Percentiles rank a stretch among this genome's conserved stretches.
These are phyloP conservation scores for Thielaviopsis euricoi DNA, from an alignment of 2,329 filamentous ascomycete genomes.

Conservation along the genomic window DNA sequence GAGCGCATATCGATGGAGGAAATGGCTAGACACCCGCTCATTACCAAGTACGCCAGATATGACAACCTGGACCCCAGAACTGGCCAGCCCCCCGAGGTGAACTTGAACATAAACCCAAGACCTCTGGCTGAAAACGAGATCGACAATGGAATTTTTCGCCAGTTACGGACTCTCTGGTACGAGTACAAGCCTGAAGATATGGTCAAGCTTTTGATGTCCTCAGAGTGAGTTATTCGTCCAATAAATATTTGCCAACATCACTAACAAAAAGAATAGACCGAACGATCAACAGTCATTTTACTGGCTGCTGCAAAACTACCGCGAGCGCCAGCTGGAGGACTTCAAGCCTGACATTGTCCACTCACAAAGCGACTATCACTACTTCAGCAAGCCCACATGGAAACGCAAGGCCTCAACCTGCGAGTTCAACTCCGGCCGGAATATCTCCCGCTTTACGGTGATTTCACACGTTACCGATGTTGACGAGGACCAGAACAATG, in stretches of 20 bases:
- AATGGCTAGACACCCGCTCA: conserved; percentile 76
- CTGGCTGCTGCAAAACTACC: conserved; percentile 64
- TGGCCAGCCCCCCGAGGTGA: conserved; percentile 36
- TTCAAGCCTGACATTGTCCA: conserved; percentile 68
- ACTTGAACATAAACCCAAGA: conserved; percentile 45
- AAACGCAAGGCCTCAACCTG: conserved; percentile 45
- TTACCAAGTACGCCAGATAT: conserved; percentile 67
- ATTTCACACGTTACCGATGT: conserved; percentile 44
- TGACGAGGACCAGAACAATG: conserved; percentile 35
- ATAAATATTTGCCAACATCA: neutral
- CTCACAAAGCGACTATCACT: conserved; percentile 83
- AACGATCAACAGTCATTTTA: conserved; percentile 95
- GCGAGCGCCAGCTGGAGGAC: conserved; percentile 72
- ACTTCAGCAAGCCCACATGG: conserved; percentile 44
- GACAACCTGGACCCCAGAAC: conserved; percentile 45
- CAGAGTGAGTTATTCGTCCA: conserved; percentile 34
- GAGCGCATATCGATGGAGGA: conserved; percentile 62
- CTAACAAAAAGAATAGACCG: conserved; percentile 33
- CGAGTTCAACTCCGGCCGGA: conserved; percentile 38
- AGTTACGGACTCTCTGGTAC: conserved; percentile 85
- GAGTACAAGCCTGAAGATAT: conserved; percentile 59
- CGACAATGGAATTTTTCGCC: conserved; percentile 66
- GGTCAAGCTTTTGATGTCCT: conserved; percentile 46
- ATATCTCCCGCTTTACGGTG: conserved; percentile 46
- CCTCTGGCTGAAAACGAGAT: conserved; percentile 48